These are phyloP conservation scores for Pelargonium hybrid DNA, from an alignment of 441 rosid genomes.

Conservation along the genomic window DNA sequence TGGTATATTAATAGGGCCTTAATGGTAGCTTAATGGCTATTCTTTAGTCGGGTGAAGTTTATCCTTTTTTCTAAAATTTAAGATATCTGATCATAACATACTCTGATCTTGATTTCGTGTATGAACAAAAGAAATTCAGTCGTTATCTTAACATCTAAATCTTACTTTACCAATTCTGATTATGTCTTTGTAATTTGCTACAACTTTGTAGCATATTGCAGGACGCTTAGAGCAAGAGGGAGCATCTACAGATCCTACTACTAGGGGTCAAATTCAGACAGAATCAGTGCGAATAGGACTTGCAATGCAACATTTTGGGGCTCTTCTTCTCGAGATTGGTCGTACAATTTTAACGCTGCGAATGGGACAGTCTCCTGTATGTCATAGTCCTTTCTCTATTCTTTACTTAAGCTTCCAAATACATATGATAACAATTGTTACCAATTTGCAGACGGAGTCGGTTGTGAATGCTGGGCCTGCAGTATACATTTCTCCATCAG, in stretches of 20 bases:
- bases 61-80: not conserved
- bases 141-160: not conserved
- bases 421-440: conserved; percentile 5
- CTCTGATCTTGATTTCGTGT: not conserved
- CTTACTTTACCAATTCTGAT: conserved; percentile 31
- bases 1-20: not conserved
- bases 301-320: conserved; percentile 82
- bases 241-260: conserved; percentile 46
- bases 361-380: conserved; percentile 76
- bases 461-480: conserved; percentile 91
- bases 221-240: conserved; percentile 74
- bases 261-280: conserved; percentile 65
- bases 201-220: conserved; percentile 76
- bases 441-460: conserved; percentile 46
- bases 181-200: conserved; percentile 37
- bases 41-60: not conserved
- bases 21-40: not conserved
- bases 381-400: conserved; percentile 13
- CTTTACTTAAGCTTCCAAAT: conserved; percentile 4
- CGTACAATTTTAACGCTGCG: conserved; percentile 73
- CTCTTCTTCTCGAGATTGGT: conserved; percentile 91
- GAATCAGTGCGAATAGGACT: conserved; percentile 67
- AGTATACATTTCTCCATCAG: conserved; percentile 59
- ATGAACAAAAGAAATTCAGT: no score
- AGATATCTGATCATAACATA: not conserved